Evolutionary conservation across 192 early-diverging fungal species (phyloP).

Genomic region (Umbelopsis isabellina): DNA sequence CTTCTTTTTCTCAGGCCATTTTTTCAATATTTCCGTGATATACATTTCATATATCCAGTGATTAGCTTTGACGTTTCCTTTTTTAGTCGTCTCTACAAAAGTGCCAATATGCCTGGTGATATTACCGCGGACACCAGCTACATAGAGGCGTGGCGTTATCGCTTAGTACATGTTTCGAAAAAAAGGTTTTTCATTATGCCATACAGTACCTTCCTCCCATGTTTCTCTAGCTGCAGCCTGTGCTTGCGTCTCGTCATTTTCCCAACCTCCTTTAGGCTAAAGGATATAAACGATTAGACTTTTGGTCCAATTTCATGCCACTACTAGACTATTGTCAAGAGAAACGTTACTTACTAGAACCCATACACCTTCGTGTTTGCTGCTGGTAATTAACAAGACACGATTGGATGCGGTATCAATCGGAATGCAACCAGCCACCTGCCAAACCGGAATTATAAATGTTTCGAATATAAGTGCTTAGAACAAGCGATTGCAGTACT

Average conservation of each 20-base stretch:
- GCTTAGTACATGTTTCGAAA: too few relatives aligned
- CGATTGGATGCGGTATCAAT: slow-evolving; percentile 48
- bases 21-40: slow-evolving; percentile 52
- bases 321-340: neutral
- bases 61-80: slow-evolving; percentile 41
- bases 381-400: slow-evolving; percentile 54
- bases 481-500: neutral
- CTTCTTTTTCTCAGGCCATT: slow-evolving; percentile 57
- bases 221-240: slow-evolving; percentile 62
- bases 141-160: neutral
- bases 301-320: neutral
- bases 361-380: slow-evolving; percentile 51
- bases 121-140: slow-evolving; percentile 56
- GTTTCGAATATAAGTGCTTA: neutral
- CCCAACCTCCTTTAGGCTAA: slow-evolving; percentile 69
- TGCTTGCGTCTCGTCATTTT: slow-evolving; percentile 59
- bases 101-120: slow-evolving; percentile 54
- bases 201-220: slow-evolving; percentile 56
- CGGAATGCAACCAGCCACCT: slow-evolving; percentile 59
- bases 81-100: slow-evolving; percentile 47
- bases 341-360: slow-evolving; percentile 43
- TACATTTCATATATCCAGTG: slow-evolving; percentile 62
- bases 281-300: neutral
- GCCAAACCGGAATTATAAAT: neutral
- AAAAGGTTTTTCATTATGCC: neutral